These are phyloP conservation scores for Penicillium simplicissimum DNA, from an alignment of 495 filamentous ascomycete species.

Conservation along the genomic window DNA sequence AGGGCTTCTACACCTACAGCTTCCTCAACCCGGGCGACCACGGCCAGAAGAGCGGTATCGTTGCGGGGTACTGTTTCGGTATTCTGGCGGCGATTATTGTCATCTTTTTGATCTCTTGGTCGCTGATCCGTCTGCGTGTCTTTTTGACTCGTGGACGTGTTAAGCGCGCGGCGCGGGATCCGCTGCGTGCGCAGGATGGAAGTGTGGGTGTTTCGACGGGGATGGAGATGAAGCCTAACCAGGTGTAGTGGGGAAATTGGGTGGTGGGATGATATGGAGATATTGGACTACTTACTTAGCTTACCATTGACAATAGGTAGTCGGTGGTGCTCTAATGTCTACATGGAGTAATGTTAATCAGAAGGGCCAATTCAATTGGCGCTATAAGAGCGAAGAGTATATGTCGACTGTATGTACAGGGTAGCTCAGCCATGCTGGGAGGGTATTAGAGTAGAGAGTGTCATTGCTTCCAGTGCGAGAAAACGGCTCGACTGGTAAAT, in stretches of 20 bases:
- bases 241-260: conserved; percentile 8
- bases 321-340: conserved; percentile 9
- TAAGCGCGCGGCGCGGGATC: conserved; percentile 32
- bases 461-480: too few relatives aligned
- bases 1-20: conserved; percentile 72
- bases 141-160: conserved; percentile 37
- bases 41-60: conserved; percentile 42
- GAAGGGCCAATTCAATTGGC: conserved; percentile 7
- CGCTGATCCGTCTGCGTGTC: conserved; percentile 53
- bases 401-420: background rate
- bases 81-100: conserved; percentile 65
- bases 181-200: conserved; percentile 1
- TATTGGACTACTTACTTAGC: background rate
- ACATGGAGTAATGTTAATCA: conserved; percentile 15
- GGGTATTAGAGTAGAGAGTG: background rate
- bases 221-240: conserved; percentile 15
- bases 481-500: background rate
- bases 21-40: conserved; percentile 64
- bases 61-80: conserved; percentile 52
- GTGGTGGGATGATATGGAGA: background rate
- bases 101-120: conserved; percentile 59
- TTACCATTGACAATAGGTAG: background rate
- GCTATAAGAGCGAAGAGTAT: conserved; percentile 30
- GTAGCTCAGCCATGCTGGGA: background rate
- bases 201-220: background rate